These are phyloP conservation scores for Simplicillium sp. DNA, from an alignment of 2,329 filamentous ascomycete species.

Conservation along the genomic window DNA sequence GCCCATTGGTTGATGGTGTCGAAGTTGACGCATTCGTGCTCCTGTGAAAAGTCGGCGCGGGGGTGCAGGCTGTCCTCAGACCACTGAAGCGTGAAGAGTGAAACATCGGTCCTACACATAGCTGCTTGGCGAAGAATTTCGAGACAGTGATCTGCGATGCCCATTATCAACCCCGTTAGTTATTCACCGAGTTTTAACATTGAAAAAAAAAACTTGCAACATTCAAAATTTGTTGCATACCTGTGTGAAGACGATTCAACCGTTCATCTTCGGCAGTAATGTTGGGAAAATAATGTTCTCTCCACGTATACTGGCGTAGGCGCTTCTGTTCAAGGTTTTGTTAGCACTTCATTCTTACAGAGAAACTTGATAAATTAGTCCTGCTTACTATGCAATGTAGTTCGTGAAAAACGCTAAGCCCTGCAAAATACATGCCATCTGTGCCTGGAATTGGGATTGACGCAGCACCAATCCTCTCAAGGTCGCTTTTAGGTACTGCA, in stretches of 20 bases:
- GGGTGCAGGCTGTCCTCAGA: slow-evolving; percentile 3
- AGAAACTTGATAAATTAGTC: neutral
- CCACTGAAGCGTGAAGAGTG: slow-evolving; percentile 8
- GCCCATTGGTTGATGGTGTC: slow-evolving; percentile 6
- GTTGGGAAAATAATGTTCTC: slow-evolving; percentile 1
- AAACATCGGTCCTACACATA: slow-evolving; percentile 4
- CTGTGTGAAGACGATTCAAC: slow-evolving; percentile 5
- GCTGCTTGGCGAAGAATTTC: slow-evolving; percentile 5
- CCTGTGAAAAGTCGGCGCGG: slow-evolving; percentile 6
- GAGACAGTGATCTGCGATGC: slow-evolving; percentile 5
- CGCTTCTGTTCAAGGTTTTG: slow-evolving; percentile 2
- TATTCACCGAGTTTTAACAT: neutral
- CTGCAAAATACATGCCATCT: slow-evolving; percentile 4
- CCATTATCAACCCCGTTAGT: no score
- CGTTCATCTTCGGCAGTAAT: slow-evolving; percentile 2
- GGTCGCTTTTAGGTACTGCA: slow-evolving; percentile 2
- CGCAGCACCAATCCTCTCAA: neutral
- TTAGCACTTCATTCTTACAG: neutral
- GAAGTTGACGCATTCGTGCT: slow-evolving; percentile 8
- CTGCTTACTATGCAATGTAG: slow-evolving; percentile 8
- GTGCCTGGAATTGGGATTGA: slow-evolving; percentile 4
- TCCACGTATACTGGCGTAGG: slow-evolving; percentile 5
- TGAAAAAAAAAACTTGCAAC: neutral
- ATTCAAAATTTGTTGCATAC: no score
- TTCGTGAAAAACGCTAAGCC: slow-evolving; percentile 7